Evolutionary conservation across 1,284 basidiomycete genomes (phyloP).

Genomic region (Melampsora americana): DNA sequence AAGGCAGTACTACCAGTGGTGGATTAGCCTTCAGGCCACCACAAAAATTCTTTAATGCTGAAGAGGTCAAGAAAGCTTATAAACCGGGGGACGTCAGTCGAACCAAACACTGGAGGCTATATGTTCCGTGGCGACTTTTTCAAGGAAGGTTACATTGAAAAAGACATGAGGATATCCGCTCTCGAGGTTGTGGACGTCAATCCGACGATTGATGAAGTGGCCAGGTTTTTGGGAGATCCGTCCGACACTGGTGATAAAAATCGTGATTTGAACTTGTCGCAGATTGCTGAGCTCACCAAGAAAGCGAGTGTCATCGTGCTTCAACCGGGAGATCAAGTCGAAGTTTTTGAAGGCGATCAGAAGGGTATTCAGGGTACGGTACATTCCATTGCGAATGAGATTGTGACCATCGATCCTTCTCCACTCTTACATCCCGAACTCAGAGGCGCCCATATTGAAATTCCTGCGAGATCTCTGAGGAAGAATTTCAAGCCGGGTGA

Average conservation of each 20-base stretch:
- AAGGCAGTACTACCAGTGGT: conserved; percentile 60
- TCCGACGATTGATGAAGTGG: conserved; percentile 93
- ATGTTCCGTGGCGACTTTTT: conserved; percentile 91
- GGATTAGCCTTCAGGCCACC: conserved; percentile 70
- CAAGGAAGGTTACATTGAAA: conserved; percentile 91
- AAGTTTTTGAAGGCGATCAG: conserved; percentile 96
- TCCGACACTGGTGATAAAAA: conserved; percentile 57
- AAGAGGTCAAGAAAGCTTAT: conserved; percentile 85
- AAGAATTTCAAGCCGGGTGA: conserved; percentile 96
- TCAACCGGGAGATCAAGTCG: conserved; percentile 96
- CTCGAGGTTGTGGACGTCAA: conserved; percentile 84
- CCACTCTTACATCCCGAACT: conserved; percentile 64
- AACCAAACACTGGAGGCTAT: conserved; percentile 63
- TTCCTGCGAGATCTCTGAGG: conserved; percentile 81
- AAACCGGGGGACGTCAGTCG: conserved; percentile 71
- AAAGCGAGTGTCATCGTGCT: conserved; percentile 82
- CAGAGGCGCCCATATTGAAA: conserved; percentile 68
- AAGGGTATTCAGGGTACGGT: conserved; percentile 87
- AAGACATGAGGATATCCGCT: conserved; percentile 81
- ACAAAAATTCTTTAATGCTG: conserved; percentile 87
- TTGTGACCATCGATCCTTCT: conserved; percentile 59
- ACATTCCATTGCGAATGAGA: conserved; percentile 79
- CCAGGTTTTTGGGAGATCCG: conserved; percentile 63
- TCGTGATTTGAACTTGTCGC: conserved; percentile 66
- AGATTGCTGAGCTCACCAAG: conserved; percentile 81